Evolutionary conservation across 148 eudicot genomes (phyloP), one percentile per base, ranked within the genome.

Genomic region (Rhododendron henanense): DNA sequence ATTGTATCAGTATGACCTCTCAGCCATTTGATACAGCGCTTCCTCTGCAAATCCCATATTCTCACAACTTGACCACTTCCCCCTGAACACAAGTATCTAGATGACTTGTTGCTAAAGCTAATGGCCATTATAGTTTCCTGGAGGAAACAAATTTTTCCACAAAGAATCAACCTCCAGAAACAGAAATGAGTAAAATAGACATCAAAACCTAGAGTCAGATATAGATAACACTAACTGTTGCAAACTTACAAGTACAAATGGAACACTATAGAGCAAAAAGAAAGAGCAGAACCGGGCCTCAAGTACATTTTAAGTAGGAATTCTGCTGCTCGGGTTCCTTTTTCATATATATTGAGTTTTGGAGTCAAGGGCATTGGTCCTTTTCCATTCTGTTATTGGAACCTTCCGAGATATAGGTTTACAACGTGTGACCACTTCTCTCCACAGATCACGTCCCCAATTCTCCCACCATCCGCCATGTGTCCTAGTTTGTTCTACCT

Each of bases 31-130:
- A 96, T 94, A 90, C 99, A 95, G 50, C 96, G 96, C 85, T 95
- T 95, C 82, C 92, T 92, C 88, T 95, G 99, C 89, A 96, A 91
- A 90, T 96, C 99, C 99, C 98, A 96, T 80, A 95, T 96, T 87
- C 93, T 90, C 41, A 95, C 99, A 85, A 96, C 94, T 89, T 95
- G 96, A 78, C 94, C 93, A 86, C 94, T 94, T 77, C 99, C 99
- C 73, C 97, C 98, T 25, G 99, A 93, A 84, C 98, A 95, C 79
- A 96, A 87, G 87, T 94, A 96, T 85, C 99, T 90, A 79, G 99
- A 96, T 47, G 93, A 93, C 88, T 96, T 96, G 88, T 90, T 96
- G 93, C 98, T 95, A 88, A 53, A 96, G 88, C 88, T 94, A 81
- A 96, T 90, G 65, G 95, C 90, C 85, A 88, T 87, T 82, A 96